Conservation (phyloP, 148 eudicot species). For the Amaranthus palmeri region DNA sequence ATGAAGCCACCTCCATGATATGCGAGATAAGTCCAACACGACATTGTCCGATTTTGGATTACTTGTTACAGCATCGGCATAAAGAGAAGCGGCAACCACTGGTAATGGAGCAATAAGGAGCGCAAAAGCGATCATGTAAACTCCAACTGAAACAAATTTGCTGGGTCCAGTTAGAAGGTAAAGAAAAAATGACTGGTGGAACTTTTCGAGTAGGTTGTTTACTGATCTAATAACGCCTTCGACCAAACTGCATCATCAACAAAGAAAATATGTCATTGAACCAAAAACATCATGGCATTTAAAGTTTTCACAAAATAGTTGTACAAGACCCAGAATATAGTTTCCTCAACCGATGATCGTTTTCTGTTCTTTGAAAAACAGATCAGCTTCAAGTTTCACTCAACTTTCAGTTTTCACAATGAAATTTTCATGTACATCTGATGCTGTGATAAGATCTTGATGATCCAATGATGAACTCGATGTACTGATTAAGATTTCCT, state of each 20-base stretch:
- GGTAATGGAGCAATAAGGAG: constrained; percentile 94
- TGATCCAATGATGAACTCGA: no score
- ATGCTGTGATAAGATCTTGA: no score
- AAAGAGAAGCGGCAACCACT: constrained; percentile 83
- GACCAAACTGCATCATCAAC: constrained; percentile 58
- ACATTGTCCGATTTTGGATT: constrained; percentile 19
- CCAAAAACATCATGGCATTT: background rate
- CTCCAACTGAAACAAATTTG: constrained; percentile 92
- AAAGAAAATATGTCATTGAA: constrained; percentile 14
- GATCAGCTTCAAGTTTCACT: no score
- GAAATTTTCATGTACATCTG: no score
- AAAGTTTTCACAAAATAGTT: background rate
- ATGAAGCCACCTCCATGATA: constrained; percentile 85
- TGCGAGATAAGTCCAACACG: constrained; percentile 16
- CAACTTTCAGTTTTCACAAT: no score
- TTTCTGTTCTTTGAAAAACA: no score
- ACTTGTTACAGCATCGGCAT: constrained; percentile 46
- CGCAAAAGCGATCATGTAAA: constrained; percentile 92
- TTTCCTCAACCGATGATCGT: background rate
- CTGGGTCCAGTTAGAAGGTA: constrained; percentile 79
- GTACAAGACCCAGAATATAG: background rate
- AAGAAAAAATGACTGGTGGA: constrained; percentile 94
- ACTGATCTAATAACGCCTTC: constrained; percentile 82
- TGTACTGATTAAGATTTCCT: no score
- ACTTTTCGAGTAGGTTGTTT: constrained; percentile 94